Base-by-base conservation (phyloP, 192 early-diverging fungal species). In the Rhizoclosmatium sp. region DNA sequence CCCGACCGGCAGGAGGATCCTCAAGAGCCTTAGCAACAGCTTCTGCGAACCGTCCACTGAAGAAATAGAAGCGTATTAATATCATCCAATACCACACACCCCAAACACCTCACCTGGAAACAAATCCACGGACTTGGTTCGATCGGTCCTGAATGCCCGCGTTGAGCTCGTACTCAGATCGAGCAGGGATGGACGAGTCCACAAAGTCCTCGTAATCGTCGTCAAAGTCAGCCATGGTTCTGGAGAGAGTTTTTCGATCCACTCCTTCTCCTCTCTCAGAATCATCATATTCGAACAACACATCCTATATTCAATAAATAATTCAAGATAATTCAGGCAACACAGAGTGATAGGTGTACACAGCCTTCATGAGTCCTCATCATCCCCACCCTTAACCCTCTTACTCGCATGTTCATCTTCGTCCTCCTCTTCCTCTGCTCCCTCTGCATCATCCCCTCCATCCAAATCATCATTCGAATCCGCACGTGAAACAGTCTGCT, bases 91-190 rank as follows among this genome's bases (percentile, higher is more conserved):
- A 23, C 45, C 4, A 10, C 59, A 59, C 65, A 74, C 7, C 3
- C 12, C 7, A 68, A 49, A 47, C 42, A 59, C 47, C 70, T 78
- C 73, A 94, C 93, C 89, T 93, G 89, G 75, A 85, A 44, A 95
- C 87, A 60, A 87, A 82, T 45, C 84, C 87, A 48, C 95, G 91
- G 31, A 93, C 93, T 3, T 90, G 87, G 44, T 82, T 81, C 10
- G 83, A 83, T 75, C 90, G 87, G 65, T 87, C 77, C 47, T 91
- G 88, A 7, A 92, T 88, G 49, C 78, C 78, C 4, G 85, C 79
- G 59, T 90, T 91, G 80, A 61, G 74, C 75, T 49, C 69, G 70
- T 23, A 44, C 68, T 77, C 82, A 40, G 59, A 3, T 14, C 80
- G 82, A 47, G 88, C 72, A 31, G 85, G 67, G 78, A 86, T 81